Conservation (phyloP, 108 stramenopile species). For the Nitzschia putrida region DNA sequence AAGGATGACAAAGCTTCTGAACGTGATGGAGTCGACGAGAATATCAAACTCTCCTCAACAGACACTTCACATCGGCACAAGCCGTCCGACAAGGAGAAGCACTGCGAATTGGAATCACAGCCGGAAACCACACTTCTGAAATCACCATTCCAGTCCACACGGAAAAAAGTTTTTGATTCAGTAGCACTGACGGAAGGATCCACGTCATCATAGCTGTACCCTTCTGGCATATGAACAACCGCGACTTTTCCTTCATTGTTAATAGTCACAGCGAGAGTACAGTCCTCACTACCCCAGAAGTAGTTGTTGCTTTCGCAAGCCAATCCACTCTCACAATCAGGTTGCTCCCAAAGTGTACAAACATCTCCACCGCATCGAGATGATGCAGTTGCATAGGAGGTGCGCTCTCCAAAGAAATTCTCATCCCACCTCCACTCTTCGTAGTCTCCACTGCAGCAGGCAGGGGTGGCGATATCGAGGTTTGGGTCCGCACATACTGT, state of each 20-base stretch:
- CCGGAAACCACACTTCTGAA: neutral
- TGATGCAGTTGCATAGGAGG: neutral
- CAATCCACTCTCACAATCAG: neutral
- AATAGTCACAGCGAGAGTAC: constrained; percentile 52
- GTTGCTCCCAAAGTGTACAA: constrained; percentile 24
- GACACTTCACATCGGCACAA: neutral
- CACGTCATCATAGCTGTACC: neutral
- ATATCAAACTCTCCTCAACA: neutral
- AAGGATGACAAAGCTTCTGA: neutral
- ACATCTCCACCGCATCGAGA: constrained; percentile 57
- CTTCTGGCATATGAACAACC: constrained; percentile 47
- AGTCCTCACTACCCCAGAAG: constrained; percentile 51
- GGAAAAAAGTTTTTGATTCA: constrained; percentile 11
- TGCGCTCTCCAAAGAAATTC: neutral
- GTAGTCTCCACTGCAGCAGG: neutral
- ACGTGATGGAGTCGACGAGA: constrained; percentile 2
- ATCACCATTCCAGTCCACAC: constrained; percentile 3
- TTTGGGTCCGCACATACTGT: neutral
- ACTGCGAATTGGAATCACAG: constrained; percentile 12
- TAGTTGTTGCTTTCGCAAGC: neutral
- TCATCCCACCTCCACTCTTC: neutral
- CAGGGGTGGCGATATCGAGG: neutral
- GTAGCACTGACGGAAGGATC: neutral
- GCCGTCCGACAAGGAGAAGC: constrained; percentile 17
- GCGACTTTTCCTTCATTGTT: constrained; percentile 53